A percentile compares a stretch with the other conserved stretches of the same genome.
Evolutionary conservation across 2,329 filamentous ascomycete species (phyloP).

Genomic region (Penicillium crustosum): DNA sequence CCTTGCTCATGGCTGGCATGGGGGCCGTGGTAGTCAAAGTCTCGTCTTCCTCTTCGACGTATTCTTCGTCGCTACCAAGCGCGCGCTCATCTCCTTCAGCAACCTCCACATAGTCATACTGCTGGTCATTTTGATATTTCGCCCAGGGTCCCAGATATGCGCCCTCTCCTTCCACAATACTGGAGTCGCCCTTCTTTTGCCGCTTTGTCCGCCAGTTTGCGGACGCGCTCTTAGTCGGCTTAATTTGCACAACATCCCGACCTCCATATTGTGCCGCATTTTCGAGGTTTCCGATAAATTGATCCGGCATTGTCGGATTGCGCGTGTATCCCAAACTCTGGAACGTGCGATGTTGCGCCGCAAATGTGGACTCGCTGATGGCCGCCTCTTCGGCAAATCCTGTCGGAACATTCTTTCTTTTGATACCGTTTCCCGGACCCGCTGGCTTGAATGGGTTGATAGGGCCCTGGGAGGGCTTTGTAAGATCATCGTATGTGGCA

Average conservation of each 20-base stretch:
- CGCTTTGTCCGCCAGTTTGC: conserved; percentile 68
- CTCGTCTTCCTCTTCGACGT: conserved; percentile 64
- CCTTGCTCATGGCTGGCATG: conserved; percentile 52
- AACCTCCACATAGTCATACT: conserved; percentile 65
- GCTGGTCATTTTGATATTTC: conserved; percentile 72
- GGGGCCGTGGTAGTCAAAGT: conserved; percentile 53
- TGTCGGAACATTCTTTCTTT: conserved; percentile 80
- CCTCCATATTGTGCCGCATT: conserved; percentile 48
- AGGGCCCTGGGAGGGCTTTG: conserved; percentile 65
- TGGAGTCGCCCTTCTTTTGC: conserved; percentile 80
- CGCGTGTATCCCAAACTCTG: conserved; percentile 61
- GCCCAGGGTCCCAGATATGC: conserved; percentile 97
- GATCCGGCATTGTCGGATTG: conserved; percentile 46
- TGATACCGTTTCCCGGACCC: conserved; percentile 53
- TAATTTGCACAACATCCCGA: conserved; percentile 54
- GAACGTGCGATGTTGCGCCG: conserved; percentile 79
- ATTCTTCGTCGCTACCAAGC: conserved; percentile 75
- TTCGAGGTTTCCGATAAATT: conserved; percentile 51
- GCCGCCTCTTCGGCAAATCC: conserved; percentile 85
- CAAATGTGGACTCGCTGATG: conserved; percentile 88
- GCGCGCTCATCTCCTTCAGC: conserved; percentile 66
- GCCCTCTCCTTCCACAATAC: conserved; percentile 79
- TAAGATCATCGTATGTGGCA: conserved; percentile 69
- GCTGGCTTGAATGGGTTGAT: conserved; percentile 72
- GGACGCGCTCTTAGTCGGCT: conserved; percentile 68